Evolutionary conservation across 306 rosid genomes (phyloP).

Genomic region (Medicago arabica): DNA sequence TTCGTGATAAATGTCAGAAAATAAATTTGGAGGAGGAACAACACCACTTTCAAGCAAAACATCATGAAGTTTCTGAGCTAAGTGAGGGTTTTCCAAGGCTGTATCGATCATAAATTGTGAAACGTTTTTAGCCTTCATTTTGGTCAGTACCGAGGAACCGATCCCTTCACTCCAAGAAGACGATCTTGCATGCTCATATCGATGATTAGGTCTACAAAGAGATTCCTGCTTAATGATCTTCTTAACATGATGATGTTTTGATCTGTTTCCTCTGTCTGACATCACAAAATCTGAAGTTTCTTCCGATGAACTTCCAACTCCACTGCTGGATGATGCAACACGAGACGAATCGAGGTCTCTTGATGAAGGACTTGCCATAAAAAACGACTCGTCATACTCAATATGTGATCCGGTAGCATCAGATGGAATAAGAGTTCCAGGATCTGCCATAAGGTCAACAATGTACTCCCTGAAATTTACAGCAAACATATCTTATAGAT

Average conservation of each 20-base stretch:
- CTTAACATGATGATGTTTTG: conserved; percentile 53
- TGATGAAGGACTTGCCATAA: conserved; percentile 67
- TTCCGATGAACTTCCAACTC: conserved; percentile 76
- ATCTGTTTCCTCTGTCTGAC: conserved; percentile 55
- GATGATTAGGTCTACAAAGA: conserved; percentile 60
- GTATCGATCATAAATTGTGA: conserved; percentile 98
- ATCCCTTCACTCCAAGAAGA: conserved; percentile 99
- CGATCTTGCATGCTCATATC: conserved; percentile 72
- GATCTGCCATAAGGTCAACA: conserved; percentile 97
- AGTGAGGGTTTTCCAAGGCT: conserved; percentile 91
- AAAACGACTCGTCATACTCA: conserved; percentile 65
- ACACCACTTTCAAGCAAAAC: conserved; percentile 96
- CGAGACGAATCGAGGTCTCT: conserved; percentile 84
- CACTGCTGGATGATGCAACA: conserved; percentile 78
- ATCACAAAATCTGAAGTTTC: conserved; percentile 67
- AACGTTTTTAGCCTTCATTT: conserved; percentile 85
- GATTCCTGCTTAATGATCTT: conserved; percentile 53
- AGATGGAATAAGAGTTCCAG: conserved; percentile 95
- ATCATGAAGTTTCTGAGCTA: conserved; percentile 91
- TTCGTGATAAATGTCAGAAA: conserved; percentile 75
- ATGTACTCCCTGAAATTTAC: conserved; percentile 93
- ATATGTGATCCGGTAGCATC: conserved; percentile 74
- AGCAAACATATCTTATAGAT: conserved; percentile 46
- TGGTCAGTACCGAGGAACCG: conserved; percentile 75
- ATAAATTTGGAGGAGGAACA: conserved; percentile 88